phyloP scores from a whole-genome alignment of 2,329 filamentous ascomycete species.

The Claviceps africana region DNA sequence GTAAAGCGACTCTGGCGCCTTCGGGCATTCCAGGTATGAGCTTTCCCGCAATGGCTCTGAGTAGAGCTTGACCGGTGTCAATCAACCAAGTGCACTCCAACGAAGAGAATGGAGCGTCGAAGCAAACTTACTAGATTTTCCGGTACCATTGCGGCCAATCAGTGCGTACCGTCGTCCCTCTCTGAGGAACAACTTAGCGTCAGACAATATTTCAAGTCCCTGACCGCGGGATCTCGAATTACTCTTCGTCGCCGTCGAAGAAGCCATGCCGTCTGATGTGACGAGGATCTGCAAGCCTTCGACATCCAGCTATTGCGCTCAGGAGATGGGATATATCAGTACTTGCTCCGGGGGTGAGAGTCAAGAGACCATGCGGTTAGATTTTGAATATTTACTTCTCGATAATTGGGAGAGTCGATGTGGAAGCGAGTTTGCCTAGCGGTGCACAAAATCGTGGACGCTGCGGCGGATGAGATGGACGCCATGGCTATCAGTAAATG shows the following conservation, averaged over 20 bases:
- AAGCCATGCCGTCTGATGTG: slow-evolving; percentile 25
- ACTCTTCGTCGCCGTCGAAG: slow-evolving; percentile 33
- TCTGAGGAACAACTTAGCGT: slow-evolving; percentile 58
- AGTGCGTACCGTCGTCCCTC: slow-evolving; percentile 63
- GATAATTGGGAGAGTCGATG: slow-evolving; percentile 38
- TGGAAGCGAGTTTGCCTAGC: slow-evolving; percentile 57
- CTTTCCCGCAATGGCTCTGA: slow-evolving; percentile 64
- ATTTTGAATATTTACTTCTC: slow-evolving; percentile 31
- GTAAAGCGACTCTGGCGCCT: slow-evolving; percentile 47
- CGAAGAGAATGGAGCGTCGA: not conserved
- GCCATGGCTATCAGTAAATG: slow-evolving; percentile 22
- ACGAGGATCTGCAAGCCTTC: slow-evolving; percentile 61
- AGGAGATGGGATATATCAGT: not conserved
- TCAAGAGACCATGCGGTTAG: not conserved
- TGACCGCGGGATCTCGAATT: slow-evolving; percentile 32
- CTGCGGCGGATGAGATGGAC: slow-evolving; percentile 35
- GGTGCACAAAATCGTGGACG: slow-evolving; percentile 43
- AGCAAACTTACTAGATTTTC: slow-evolving; percentile 55
- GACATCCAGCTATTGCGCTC: slow-evolving; percentile 42
- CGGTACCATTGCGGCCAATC: slow-evolving; percentile 66
- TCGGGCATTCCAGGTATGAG: slow-evolving; percentile 64
- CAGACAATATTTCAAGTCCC: slow-evolving; percentile 53
- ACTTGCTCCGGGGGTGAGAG: not conserved
- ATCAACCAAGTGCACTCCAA: not conserved
- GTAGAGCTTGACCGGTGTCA: slow-evolving; percentile 35